Evolutionary conservation across 306 rosid species (phyloP), one percentile per base, ranked within the genome.

Genomic region (Rubus idaeus): DNA sequence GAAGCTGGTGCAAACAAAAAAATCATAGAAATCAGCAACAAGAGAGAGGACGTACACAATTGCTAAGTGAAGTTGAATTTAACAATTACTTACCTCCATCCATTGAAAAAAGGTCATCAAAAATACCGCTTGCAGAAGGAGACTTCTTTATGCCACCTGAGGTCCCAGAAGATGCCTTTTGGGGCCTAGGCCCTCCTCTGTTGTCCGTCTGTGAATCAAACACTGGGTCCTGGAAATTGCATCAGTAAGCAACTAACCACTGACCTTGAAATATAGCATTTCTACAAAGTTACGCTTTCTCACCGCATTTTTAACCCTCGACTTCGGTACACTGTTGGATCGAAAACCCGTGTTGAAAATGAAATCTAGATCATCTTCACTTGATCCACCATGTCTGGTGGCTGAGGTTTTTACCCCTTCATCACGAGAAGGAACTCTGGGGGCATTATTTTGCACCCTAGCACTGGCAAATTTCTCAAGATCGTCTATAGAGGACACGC

Each of bases 401-500:
- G 78, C 60, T 16, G 84, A 74, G 68, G 70, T 79, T 75, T 81
- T 80, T 51, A 71, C 23, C 74, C 35, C 66, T 52, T 70, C 83
- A 52, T 77, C 86, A 60, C 66, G 40, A 74, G 74, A 78, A 41
- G 44, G 79, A 74, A 50, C 42, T 81, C 79, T 82, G 10, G 75
- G 74, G 50, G 87, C 67, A 78, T 81, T 89, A 61, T 74, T 85
- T 70, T 21, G 86, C 80, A 80, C 78, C 62, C 45, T 77, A 39
- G 88, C 91, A 87, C 76, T 88, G 75, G 90, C 92, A 85, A 95
- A 95, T 67, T 87, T 75, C 87, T 89, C 98, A 71, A 95, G 93
- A 77, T 92, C 96, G 14, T 95, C 98, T 68, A 95, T 81, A 49
- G 88, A 77, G 75, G 98, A 88, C 66, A 68, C 60, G 44, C 41